Evolutionary conservation across 768 basidiomycete species (phyloP), one percentile per base, ranked within the genome.

Genomic region (Tubosaeta sp.): DNA sequence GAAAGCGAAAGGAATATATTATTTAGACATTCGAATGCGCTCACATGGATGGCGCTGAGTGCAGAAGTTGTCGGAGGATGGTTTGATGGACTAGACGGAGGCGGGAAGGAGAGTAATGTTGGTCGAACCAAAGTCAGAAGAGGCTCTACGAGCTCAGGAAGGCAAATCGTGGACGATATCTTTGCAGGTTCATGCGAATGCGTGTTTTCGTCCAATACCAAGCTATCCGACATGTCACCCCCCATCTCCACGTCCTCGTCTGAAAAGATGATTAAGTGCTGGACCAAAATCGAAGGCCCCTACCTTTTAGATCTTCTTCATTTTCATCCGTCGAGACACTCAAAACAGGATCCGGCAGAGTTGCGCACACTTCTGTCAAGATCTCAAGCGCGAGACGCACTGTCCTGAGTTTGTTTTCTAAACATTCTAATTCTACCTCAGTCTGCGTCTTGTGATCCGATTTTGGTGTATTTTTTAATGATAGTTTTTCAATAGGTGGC

Each of bases 21-120:
- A 62, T 90, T 93, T 42, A 97, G 75, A 61, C 93, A 93, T 65
- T 95, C 92, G 24, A 94, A 75, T 10, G 92, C 89, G 56, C 84
- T 78, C 50, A 91, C 75, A 63, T 96, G 94, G 45, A 95, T 82
- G 7, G 87, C 82, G 55, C 87, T 80, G 40, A 97, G 79, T 10
- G 76, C 87, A 22, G 92, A 90, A 0, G 94, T 95, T 12, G 86
- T 93, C 2, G 94, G 94, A 35, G 92, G 90, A 62, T 95, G 90
- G 19, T 78, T 73, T 0, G 91, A 93, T 11, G 80, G 80, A 5
- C 77, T 69, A 21, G 80, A 76, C 16, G 78, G 73, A 0, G 90
- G 89, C 14, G 87, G 81, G 72, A 94, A 95, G 4, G 94, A 95
- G 14, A 94, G 78, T 0, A 77, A 62, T 0, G 88, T 92, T 0